phyloP scores from a whole-genome alignment of 2,329 filamentous ascomycete species.

The Xylariaceae sp. region DNA sequence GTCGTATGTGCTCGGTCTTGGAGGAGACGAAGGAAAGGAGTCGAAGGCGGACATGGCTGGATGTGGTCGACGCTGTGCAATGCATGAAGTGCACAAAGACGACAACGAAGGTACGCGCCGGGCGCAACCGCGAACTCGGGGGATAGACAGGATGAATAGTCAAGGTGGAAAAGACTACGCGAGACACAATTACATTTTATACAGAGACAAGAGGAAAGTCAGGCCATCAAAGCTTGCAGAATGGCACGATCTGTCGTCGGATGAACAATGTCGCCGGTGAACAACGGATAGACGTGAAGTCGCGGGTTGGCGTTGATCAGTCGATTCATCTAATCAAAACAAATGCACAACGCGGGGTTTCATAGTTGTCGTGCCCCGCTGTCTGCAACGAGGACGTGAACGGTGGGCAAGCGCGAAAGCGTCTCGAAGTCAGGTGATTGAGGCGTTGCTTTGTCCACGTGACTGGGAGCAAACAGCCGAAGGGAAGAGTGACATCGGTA shows the following conservation, averaged over 20 bases:
- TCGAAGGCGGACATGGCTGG: constrained; percentile 34
- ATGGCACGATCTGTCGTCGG: too few species aligned
- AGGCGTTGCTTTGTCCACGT: constrained; percentile 15
- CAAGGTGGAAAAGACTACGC: too few species aligned
- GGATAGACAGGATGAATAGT: constrained; percentile 16
- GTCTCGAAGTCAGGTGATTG: constrained; percentile 29
- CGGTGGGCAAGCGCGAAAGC: constrained; percentile 20
- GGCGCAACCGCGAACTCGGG: constrained; percentile 41
- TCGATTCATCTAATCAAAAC: too few species aligned
- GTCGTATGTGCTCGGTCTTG: constrained; percentile 19
- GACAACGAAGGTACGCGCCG: constrained; percentile 41
- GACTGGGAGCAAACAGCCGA: constrained; percentile 13
- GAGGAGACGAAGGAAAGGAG: constrained; percentile 30
- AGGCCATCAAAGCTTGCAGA: too few species aligned
- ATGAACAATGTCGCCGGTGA: neutral
- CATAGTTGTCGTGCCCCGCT: too few species aligned
- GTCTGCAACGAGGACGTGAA: neutral
- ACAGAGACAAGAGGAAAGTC: neutral
- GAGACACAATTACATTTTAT: too few species aligned
- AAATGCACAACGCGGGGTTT: too few species aligned
- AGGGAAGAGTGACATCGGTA: neutral
- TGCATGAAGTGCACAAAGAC: constrained; percentile 10
- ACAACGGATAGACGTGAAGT: neutral
- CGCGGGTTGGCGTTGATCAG: too few species aligned
- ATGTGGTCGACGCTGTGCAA: too few species aligned